Evolutionary conservation across 2,329 filamentous ascomycete species (phyloP), one percentile per base, ranked within the genome.

Genomic region (Xylaria sp.): DNA sequence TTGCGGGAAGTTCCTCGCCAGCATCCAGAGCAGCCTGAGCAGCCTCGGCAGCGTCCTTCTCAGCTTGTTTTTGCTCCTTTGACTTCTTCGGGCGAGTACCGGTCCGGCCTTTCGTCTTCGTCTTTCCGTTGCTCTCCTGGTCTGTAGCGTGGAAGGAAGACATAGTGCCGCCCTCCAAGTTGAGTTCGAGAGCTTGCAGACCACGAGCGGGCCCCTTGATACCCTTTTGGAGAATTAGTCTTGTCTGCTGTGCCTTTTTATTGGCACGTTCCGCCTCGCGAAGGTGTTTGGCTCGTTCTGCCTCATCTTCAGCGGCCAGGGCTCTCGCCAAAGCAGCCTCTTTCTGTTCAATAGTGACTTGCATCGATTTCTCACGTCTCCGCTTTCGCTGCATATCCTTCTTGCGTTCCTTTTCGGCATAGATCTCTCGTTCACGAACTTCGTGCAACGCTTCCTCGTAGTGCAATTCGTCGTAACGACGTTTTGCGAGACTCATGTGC

Each of bases 321-420:
- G 94, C 93, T 71, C 91, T 91, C 69, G 91, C 89, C 50, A 97
- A 84, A 3, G 93, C 92, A 3, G 91, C 88, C 70, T 96, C 92
- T 81, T 96, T 96, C 77, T 94, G 90, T 77, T 97, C 95, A 73
- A 96, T 92, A 6, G 94, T 95, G 66, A 96, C 91, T 3, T 94
- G 94, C 85, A 97, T 94, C 4, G 95, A 97, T 82, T 97, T 97
- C 78, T 98, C 95, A 20, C 96, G 91, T 49, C 96, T 90, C 67
- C 96, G 89, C 83, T 98, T 99, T 70, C 96, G 92, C 79, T 99
- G 96, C 93, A 99, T 98, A 77, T 99, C 96, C 83, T 99, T 99
- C 84, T 99, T 99, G 71, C 96, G 93, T 81, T 99, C 96, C 82
- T 99, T 99, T 80, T 99, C 96, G 68, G 95, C 94, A 67, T 92